Base-by-base conservation (phyloP, 805 yeast genomes). In the Candida maesae region DNA sequence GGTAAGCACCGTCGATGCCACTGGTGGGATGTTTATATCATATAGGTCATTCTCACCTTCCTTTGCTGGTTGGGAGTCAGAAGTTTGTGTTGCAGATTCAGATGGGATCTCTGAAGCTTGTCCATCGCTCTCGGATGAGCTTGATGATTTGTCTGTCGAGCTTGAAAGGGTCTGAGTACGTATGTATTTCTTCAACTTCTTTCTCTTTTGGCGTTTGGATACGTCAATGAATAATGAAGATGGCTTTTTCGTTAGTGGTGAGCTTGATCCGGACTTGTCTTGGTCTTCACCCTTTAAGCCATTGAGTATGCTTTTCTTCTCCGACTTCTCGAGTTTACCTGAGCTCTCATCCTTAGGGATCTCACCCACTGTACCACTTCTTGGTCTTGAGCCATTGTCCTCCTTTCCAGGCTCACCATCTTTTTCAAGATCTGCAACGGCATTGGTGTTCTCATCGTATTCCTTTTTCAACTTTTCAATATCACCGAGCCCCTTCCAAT, bases 1-100 rank as follows among this genome's bases (percentile, higher is more conserved):
- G 1, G 95, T 79, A 42, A 83, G 78, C 5, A 91, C 53, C 11
- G 91, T 79, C 0, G 93, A 83, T 0, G 95, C 77, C 48, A 78
- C 81, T 3, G 91, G 93, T 9, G 84, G 73, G 4, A 78, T 70
- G 11, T 60, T 52, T 26, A 74, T 56, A 9, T 55, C 51, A 26
- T 12, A 25, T 21, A 40, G 47, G 11, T 33, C 46, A 16, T 43
- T 45, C 39, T 33, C 52, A 19, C 46, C 38, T 6, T 27, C n/a
- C 13, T 26, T 26, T 26, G 15, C 13, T 10, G 24, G 10, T 7
- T 21, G 7, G 24, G 24, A 21, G 24, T 7, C 24, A 21, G 24
- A 21, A 21, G 24, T 21, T 7, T n/a, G n/a, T n/a, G n/a, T n/a
- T n/a, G n/a, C n/a, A n/a, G n/a, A n/a, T n/a, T n/a, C n/a, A n/a